Conservation (phyloP, 2,329 filamentous ascomycete species). For the Penicillium aurantiogriseum region DNA sequence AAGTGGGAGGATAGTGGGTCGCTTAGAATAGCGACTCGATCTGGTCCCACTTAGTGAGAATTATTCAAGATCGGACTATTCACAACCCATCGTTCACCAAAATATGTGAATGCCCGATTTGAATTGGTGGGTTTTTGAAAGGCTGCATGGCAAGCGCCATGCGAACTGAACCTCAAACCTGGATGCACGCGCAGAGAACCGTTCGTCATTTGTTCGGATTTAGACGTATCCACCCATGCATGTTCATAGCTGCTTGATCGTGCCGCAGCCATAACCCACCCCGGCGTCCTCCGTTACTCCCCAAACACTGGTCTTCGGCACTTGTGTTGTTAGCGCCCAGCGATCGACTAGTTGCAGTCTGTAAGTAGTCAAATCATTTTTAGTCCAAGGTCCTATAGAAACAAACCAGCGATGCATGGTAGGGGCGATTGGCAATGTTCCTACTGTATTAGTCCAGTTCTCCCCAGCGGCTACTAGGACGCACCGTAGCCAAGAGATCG, state of each 20-base stretch:
- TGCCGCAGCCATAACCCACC: neutral
- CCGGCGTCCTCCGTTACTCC: neutral
- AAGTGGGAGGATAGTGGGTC: neutral
- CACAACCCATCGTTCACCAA: neutral
- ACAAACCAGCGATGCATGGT: neutral
- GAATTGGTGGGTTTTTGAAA: neutral
- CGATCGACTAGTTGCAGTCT: neutral
- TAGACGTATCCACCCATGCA: neutral
- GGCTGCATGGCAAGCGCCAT: neutral
- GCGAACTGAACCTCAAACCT: neutral
- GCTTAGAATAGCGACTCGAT: neutral
- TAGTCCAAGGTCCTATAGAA: neutral
- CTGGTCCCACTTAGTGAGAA: neutral
- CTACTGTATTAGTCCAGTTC: neutral
- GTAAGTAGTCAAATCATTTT: neutral
- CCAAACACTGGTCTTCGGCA: neutral
- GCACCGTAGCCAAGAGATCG: neutral
- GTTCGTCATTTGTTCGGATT: neutral
- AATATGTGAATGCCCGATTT: neutral
- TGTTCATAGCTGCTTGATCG: conserved; percentile 1
- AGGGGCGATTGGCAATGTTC: neutral
- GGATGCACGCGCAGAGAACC: neutral
- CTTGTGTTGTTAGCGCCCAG: neutral
- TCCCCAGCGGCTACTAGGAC: neutral
- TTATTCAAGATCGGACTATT: neutral